Base-by-base conservation (phyloP, 441 rosid species). In the Biscutella auriculata region DNA sequence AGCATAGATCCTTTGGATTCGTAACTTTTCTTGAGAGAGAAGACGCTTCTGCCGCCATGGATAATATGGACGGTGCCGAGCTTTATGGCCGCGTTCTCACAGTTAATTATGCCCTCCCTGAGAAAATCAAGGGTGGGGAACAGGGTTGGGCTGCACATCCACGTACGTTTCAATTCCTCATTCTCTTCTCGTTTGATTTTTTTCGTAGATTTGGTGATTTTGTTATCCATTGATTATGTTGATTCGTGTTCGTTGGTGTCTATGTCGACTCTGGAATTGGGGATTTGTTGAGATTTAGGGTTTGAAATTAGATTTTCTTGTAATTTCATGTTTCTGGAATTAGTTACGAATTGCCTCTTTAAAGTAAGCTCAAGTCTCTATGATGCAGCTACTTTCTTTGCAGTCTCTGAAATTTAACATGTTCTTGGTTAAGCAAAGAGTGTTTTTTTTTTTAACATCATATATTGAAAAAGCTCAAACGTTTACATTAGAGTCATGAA, bases 121-220 rank as follows among this genome's bases (percentile, higher is more conserved):
- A 92, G 85, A 73, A 76, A 34, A 92, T 88, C 61, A 92, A 92
- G 84, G 98, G 98, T 61, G 98, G 98, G 5, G 96, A 92, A 60
- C 96, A 88, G 73, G 95, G 98, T 11, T 92, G 98, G 98, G 98
- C 98, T 5, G 96, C 98, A 6, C 96, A 92, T 69, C 96, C 98
- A n/a, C 80, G 96, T 92, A 82, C 1, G 87, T 76, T 21, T 26
- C 28, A 37, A 32, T 64, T 12, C 35, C 29, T 35, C 5, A 27
- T 47, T 17, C 19, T 14, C 28, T 12, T 58, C 25, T 69, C 3
- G 9, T 34, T 40, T 42, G 0, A 6, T 17, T 39, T 56, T 55
- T 13, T 2, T 14, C 17, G 5, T 32, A 5, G 43, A 19, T 14
- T 41, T 33, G 6, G 14, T 26, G 45, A 2, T 21, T 4, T 53